Conservation (phyloP, 345 rosid species). For the Noccaea caerulescens region DNA sequence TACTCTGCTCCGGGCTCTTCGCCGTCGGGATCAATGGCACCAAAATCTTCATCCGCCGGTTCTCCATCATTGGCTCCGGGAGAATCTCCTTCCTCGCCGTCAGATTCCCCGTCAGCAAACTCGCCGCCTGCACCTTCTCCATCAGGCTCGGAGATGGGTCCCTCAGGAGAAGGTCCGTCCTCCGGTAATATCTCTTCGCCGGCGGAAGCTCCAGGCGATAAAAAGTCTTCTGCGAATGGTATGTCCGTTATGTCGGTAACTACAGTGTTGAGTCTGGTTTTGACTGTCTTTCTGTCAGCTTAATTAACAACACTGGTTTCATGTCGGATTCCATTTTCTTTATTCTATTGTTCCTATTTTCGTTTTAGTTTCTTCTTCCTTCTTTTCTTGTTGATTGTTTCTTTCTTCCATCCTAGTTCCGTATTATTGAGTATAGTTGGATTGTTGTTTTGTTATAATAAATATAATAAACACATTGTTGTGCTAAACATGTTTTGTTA, state of each 20-base stretch:
- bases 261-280: slow-evolving; percentile 25
- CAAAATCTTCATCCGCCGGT: slow-evolving; percentile 28
- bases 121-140: slow-evolving; percentile 23
- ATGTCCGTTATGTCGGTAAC: slow-evolving; percentile 31
- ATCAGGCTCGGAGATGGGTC: slow-evolving; percentile 17
- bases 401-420: slow-evolving; percentile 11
- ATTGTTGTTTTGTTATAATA: slow-evolving; percentile 30
- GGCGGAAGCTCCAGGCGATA: slow-evolving; percentile 20
- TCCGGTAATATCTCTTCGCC: slow-evolving; percentile 37
- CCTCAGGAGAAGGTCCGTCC: slow-evolving; percentile 27
- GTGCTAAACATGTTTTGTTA: slow-evolving; percentile 21
- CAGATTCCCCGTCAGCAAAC: slow-evolving; percentile 5
- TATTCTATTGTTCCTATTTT: slow-evolving; percentile 21
- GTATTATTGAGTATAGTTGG: slow-evolving; percentile 36
- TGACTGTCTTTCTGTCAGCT: slow-evolving; percentile 16
- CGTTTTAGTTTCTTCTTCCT: slow-evolving; percentile 11
- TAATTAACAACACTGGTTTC: slow-evolving; percentile 33
- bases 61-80: slow-evolving; percentile 35
- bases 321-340: slow-evolving; percentile 30
- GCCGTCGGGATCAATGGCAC: slow-evolving; percentile 32
- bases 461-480: slow-evolving; percentile 22
- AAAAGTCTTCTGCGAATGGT: slow-evolving; percentile 34
- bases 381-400: not conserved
- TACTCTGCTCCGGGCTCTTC: slow-evolving; percentile 32
- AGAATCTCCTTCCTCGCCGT: slow-evolving; percentile 24